Evolutionary conservation across 192 early-diverging fungal genomes (phyloP).

Genomic region (Funneliformis geosporum): DNA sequence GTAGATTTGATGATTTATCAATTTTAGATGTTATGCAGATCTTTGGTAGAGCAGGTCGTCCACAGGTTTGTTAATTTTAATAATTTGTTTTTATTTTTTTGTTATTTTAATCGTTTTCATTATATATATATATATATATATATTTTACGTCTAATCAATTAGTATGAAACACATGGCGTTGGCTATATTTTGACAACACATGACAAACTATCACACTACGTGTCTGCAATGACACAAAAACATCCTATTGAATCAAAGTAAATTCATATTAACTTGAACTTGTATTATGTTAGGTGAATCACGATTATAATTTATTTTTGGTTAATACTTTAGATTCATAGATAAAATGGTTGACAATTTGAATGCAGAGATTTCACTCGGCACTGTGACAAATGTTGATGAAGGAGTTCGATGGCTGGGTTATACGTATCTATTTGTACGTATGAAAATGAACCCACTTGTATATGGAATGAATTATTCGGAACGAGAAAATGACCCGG

Average conservation of each 20-base stretch:
- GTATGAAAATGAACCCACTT: conserved; percentile 95
- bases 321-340: conserved; percentile 61
- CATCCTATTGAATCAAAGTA: conserved; percentile 92
- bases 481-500: conserved; percentile 76
- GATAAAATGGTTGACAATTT: conserved; percentile 87
- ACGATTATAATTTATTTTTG: background rate
- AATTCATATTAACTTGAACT: background rate
- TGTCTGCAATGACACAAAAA: conserved; percentile 93
- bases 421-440: conserved; percentile 95
- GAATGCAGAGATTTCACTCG: conserved; percentile 95
- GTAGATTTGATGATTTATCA: conserved; percentile 91
- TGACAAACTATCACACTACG: conserved; percentile 91
- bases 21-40: conserved; percentile 99
- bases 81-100: background rate
- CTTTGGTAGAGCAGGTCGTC: conserved; percentile 97
- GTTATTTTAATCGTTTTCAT: no score
- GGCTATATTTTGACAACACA: conserved; percentile 95
- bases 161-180: conserved; percentile 89
- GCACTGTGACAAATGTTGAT: conserved; percentile 92
- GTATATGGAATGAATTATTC: conserved; percentile 87
- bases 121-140: conserved; percentile 11
- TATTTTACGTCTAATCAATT: conserved; percentile 26
- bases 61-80: conserved; percentile 50
- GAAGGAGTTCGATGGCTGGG: conserved; percentile 97
- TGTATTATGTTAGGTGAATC: background rate